Conservation (phyloP, 495 filamentous ascomycete species). For the Daldinia bambusicola region DNA sequence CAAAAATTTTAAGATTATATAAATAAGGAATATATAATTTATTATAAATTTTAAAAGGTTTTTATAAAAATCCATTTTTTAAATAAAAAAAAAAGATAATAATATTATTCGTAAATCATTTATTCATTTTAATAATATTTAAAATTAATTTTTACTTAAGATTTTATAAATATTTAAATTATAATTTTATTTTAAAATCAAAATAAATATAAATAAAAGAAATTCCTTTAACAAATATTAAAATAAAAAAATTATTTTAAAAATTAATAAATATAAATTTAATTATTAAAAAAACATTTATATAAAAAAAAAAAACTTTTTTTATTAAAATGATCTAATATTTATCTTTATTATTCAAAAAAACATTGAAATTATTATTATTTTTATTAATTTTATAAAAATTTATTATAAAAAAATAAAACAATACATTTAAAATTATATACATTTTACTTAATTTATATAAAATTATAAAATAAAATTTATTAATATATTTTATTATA, state of each 20-base stretch:
- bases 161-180: constrained; percentile 4
- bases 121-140: constrained; percentile 13
- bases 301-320: neutral
- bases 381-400: constrained; percentile 4
- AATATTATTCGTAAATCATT: neutral
- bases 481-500: too few species aligned
- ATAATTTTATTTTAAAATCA: constrained; percentile 12
- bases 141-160: constrained; percentile 11
- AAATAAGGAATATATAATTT: too few species aligned
- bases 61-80: constrained; percentile 5
- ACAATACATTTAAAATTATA: too few species aligned
- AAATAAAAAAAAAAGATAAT: constrained; percentile 4
- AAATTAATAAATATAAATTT: neutral
- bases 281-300: neutral
- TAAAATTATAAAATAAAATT: too few species aligned
- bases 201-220: too few species aligned
- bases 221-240: constrained; percentile 3
- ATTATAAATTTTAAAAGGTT: too few species aligned
- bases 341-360: constrained; percentile 6
- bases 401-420: too few species aligned
- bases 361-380: constrained; percentile 3
- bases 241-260: neutral
- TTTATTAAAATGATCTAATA: constrained; percentile 6
- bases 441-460: too few species aligned
- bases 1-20: too few species aligned